Percentiles rank a stretch among this genome's conserved stretches.
Evolutionary conservation across 352 stramenopile species (phyloP).

Genomic region (Phytopythium delawarense): DNA sequence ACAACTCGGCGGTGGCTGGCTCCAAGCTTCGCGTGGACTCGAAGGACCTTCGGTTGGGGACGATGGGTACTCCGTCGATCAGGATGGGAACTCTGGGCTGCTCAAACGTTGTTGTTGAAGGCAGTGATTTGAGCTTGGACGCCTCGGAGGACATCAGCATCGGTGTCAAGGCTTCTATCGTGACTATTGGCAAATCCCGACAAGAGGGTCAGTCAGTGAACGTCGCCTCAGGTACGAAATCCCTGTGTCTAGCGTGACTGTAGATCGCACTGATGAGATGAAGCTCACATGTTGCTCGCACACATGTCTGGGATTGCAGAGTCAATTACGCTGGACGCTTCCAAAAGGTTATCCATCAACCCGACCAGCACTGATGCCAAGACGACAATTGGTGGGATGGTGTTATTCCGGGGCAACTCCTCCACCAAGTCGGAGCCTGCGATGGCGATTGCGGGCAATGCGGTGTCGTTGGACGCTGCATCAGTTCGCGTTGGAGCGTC

Average conservation of each 20-base stretch:
- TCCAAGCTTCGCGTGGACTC: conserved; percentile 44
- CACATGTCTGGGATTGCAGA: not conserved
- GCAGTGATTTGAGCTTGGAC: conserved; percentile 20
- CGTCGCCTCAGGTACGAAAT: conserved; percentile 16
- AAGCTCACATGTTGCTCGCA: not conserved
- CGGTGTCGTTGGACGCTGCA: conserved; percentile 18
- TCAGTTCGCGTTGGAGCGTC: conserved; percentile 22
- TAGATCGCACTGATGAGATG: not conserved
- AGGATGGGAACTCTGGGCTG: conserved; percentile 19
- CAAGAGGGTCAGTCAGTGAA: conserved; percentile 25
- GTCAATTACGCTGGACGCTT: conserved; percentile 26
- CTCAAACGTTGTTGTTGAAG: conserved; percentile 24
- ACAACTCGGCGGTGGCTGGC: conserved; percentile 31
- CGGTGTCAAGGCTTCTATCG: conserved; percentile 16
- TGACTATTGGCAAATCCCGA: conserved; percentile 23
- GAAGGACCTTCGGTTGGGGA: conserved; percentile 31
- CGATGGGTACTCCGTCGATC: conserved; percentile 20
- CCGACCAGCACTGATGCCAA: conserved; percentile 13
- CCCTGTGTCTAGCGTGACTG: not conserved
- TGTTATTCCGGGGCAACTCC: conserved; percentile 26
- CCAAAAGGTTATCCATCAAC: conserved; percentile 21
- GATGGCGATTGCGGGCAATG: conserved; percentile 19
- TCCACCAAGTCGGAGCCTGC: conserved; percentile 10
- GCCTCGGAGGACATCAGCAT: conserved; percentile 19
- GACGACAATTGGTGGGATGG: conserved; percentile 26